Evolutionary conservation across 2,329 filamentous ascomycete genomes (phyloP), one percentile per base, ranked within the genome.

Genomic region (Rhexocercosporidium sp.): DNA sequence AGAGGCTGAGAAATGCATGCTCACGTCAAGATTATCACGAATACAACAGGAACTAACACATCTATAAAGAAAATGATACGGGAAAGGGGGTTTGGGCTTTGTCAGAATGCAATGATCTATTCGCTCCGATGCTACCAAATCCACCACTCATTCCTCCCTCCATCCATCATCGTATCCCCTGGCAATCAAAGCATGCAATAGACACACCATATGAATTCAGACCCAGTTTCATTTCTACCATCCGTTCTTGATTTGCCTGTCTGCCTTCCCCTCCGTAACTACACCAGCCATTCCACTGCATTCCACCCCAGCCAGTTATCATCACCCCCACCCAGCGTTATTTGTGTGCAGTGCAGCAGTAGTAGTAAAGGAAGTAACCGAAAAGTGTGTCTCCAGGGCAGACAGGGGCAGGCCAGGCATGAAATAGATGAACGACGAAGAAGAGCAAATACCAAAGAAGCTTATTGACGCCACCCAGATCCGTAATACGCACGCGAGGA

Each of bases 91-190:
- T 5, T 3, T 8, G 0, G 1, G 14, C 25, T 22, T 18, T 56
- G 60, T 64, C 61, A 60, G 66, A 67, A 69, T 69, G 69, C 66
- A 71, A 70, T 67, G 61, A 67, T 73, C 68, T 73, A 71, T 70
- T 71, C 65, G 67, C 59, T 67, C 65, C 59, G 44, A 71, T 71
- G 70, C 69, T 71, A 73, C 69, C 68, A 61, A 66, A 39, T 27
- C 65, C 57, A 59, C 51, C 54, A 46, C 41, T n/a, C 34, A n/a
- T 46, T 8, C 34, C n/a, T 56, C 39, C 47, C 14, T 25, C n/a
- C 59, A 46, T 37, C 61, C 46, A 27, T 31, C 60, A 61, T 41
- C 61, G 5, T 39, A 39, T 53, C 57, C 31, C 51, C 59, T 37
- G 62, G 60, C 59, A 57, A 57, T 37, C 53, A 37, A 41, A 46